Evolutionary conservation across 192 early-diverging fungal species (phyloP), one percentile per base, ranked within the genome.

Genomic region (Coemansia sp.): DNA sequence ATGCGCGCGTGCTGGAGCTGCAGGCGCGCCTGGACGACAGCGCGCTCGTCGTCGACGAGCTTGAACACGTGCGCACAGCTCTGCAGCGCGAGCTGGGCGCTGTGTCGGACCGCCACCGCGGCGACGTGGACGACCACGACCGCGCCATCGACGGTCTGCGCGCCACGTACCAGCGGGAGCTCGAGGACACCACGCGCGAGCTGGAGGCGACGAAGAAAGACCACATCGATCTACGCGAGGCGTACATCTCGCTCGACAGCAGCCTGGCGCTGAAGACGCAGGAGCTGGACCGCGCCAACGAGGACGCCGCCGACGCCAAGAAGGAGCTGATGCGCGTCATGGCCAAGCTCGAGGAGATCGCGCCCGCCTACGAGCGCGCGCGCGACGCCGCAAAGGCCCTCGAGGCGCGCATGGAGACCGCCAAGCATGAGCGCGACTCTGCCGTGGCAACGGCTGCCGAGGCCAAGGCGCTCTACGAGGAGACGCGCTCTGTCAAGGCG

Each of bases 101-200:
- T 20, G 76, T 91, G 25, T 82, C 87, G 49, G 91, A 94, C 49
- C 83, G 91, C 54, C 88, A 93, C 60, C 82, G 86, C 42, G 84
- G 86, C 19, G 94, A 94, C 61, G 73, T 91, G 22, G 93, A 93
- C 53, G 93, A 93, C 42, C 86, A 87, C 37, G 92, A 91, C 42
- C 76, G 74, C 25, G 74, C 87, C 8, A 81, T 94, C 15, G 93
- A 94, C n/a, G 79, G 81, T 59, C 83, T 89, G 51, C 87, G 90
- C 12, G 89, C 86, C 59, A 95, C 92, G 74, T 95, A 94, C 71
- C 92, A 94, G 68, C 91, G 88, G 64, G 93, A 97, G 83, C 80
- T 95, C 22, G 89, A 93, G 60, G 86, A 89, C 45, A 84, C 94
- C 46, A 85, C 89, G 61, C 75, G 84, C 9, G 95, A 97, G 74